A percentile compares a stretch with the other conserved stretches of the same genome.
These are phyloP conservation scores for Homolaphlyctis polyrhiza DNA, from an alignment of 371 early-diverging fungal species.

Conservation along the genomic window DNA sequence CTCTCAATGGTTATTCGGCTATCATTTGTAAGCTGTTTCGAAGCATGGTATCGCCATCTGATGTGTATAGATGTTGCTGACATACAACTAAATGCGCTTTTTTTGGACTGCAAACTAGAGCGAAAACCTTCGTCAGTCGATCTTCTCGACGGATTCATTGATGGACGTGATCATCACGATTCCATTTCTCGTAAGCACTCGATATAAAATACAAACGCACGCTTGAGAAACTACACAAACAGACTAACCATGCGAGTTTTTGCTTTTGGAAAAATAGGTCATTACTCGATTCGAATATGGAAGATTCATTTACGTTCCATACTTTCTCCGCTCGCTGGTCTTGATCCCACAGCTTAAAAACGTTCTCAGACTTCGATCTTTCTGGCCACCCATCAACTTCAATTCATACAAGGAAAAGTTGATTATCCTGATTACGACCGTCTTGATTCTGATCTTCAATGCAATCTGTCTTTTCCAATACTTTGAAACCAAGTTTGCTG, in stretches of 20 bases:
- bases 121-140: conserved; percentile 9
- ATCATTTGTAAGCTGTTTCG: conserved; percentile 9
- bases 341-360: conserved; percentile 20
- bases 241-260: no score
- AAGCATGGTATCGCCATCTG: no score
- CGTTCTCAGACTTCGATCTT: conserved; percentile 23
- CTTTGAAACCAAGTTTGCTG: conserved; percentile 56
- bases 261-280: neutral
- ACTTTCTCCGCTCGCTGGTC: conserved; percentile 26
- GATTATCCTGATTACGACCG: conserved; percentile 54
- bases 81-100: no score
- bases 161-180: conserved; percentile 19
- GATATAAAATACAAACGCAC: no score
- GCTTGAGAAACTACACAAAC: no score
- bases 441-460: conserved; percentile 61
- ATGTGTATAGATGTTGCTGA: no score
- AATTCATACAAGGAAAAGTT: conserved; percentile 48
- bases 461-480: conserved; percentile 67
- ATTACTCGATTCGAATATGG: neutral
- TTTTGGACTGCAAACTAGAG: no score
- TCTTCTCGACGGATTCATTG: conserved; percentile 15
- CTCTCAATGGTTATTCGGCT: conserved; percentile 13
- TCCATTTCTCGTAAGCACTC: conserved; percentile 21
- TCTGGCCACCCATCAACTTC: conserved; percentile 15
- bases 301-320: conserved; percentile 34